A percentile compares a stretch with the other conserved stretches of the same genome.
Evolutionary conservation across 1,139 yeast species (phyloP).

Genomic region (Pichia sp.): DNA sequence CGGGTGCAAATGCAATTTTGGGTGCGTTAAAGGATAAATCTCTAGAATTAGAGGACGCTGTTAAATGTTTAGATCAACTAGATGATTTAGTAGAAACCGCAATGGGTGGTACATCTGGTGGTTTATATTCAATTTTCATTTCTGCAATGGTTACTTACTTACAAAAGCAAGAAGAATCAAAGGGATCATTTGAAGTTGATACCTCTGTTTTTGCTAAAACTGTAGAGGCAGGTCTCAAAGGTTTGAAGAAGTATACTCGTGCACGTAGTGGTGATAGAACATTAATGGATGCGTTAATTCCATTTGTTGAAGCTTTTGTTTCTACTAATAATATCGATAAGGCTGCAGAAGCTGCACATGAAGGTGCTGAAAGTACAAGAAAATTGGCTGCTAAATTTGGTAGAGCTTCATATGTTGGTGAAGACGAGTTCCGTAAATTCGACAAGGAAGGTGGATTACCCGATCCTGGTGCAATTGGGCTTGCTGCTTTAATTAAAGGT

Average conservation of each 20-base stretch:
- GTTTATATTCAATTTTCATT: slow-evolving; percentile 77
- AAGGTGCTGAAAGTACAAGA: slow-evolving; percentile 73
- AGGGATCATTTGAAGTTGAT: slow-evolving; percentile 31
- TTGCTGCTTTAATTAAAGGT: slow-evolving; percentile 62
- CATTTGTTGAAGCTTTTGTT: slow-evolving; percentile 63
- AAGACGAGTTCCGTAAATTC: slow-evolving; percentile 43
- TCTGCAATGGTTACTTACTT: slow-evolving; percentile 57
- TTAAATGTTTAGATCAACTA: slow-evolving; percentile 50
- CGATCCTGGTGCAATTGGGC: slow-evolving; percentile 90
- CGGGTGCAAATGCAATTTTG: slow-evolving; percentile 71
- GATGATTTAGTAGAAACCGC: slow-evolving; percentile 78
- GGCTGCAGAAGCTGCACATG: slow-evolving; percentile 63
- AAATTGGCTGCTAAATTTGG: slow-evolving; percentile 81
- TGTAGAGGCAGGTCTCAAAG: slow-evolving; percentile 46
- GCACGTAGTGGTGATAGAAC: slow-evolving; percentile 92
- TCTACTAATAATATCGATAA: slow-evolving; percentile 40
- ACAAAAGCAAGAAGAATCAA: slow-evolving; percentile 27
- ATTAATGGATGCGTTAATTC: slow-evolving; percentile 78
- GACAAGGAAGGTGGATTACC: slow-evolving; percentile 59
- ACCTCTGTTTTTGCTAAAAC: slow-evolving; percentile 36
- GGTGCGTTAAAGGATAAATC: slow-evolving; percentile 41
- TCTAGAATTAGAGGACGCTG: slow-evolving; percentile 39
- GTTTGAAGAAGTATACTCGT: slow-evolving; percentile 71
- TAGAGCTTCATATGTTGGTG: slow-evolving; percentile 81
- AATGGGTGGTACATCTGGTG: slow-evolving; percentile 98